These are phyloP conservation scores for Ogataea methylovora DNA, from an alignment of 805 yeast species.

Conservation along the genomic window DNA sequence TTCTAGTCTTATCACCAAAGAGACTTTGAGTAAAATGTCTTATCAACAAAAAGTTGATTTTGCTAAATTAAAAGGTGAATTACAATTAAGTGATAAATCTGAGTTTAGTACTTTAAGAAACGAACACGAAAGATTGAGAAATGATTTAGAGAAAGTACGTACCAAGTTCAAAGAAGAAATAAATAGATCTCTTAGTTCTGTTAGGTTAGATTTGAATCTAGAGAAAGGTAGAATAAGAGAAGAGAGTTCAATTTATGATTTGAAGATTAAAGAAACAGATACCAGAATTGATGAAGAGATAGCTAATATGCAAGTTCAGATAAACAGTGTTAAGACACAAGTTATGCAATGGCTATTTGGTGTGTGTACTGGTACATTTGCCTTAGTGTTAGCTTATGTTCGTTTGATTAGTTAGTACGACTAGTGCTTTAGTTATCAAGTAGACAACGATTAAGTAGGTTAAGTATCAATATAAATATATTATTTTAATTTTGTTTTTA, in stretches of 20 bases:
- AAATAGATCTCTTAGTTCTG: constrained; percentile 83
- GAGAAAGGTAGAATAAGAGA: constrained; percentile 96
- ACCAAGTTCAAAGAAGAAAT: constrained; percentile 86
- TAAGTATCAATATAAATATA: no score
- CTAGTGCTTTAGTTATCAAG: no score
- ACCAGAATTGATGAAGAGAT: constrained; percentile 94
- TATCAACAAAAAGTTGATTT: constrained; percentile 96
- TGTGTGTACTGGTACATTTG: constrained; percentile 97
- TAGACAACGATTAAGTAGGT: no score
- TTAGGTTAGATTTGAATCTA: constrained; percentile 79
- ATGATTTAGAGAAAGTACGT: constrained; percentile 80
- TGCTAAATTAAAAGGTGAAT: constrained; percentile 87
- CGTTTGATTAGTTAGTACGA: no score
- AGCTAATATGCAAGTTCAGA: constrained; percentile 89
- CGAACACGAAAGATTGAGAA: constrained; percentile 79
- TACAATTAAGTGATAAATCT: constrained; percentile 78
- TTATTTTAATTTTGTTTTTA: no score
- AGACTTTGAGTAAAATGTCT: constrained; percentile 72
- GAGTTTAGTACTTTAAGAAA: constrained; percentile 77
- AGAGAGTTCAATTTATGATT: constrained; percentile 86
- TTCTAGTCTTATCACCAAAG: constrained; percentile 76
- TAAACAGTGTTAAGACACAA: constrained; percentile 91
- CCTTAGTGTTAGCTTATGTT: constrained; percentile 85
- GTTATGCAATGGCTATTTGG: constrained; percentile 98
- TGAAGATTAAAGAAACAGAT: constrained; percentile 90